Evolutionary conservation across 495 filamentous ascomycete genomes (phyloP).

Genomic region (Oleoguttula mirabilis): DNA sequence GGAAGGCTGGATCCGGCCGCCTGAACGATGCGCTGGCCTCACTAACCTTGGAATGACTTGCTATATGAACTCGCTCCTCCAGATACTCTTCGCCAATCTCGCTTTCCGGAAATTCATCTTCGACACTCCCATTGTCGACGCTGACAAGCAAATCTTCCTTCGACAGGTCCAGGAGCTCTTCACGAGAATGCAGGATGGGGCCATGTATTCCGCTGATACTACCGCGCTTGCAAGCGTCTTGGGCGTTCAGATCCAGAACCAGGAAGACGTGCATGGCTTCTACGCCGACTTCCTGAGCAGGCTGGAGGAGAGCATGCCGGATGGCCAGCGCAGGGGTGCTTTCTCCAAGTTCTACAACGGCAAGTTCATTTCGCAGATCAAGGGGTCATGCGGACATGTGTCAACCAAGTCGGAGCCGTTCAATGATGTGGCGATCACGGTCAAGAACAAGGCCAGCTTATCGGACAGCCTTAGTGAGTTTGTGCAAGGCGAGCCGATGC

Average conservation of each 20-base stretch:
- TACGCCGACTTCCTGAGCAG: constrained; percentile 87
- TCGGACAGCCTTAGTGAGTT: constrained; percentile 85
- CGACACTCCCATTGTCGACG: constrained; percentile 43
- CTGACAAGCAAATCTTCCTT: constrained; percentile 54
- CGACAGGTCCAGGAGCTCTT: constrained; percentile 71
- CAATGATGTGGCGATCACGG: constrained; percentile 92
- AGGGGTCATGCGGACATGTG: constrained; percentile 86
- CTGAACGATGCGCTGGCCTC: constrained; percentile 70
- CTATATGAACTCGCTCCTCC: constrained; percentile 91
- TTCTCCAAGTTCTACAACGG: constrained; percentile 85
- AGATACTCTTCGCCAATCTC: constrained; percentile 94
- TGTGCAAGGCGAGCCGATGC: constrained; percentile 92
- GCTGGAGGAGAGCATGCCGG: constrained; percentile 71
- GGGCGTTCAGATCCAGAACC: constrained; percentile 72
- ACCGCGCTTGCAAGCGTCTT: constrained; percentile 59
- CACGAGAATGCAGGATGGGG: constrained; percentile 70
- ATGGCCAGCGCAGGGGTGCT: constrained; percentile 52
- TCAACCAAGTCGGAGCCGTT: constrained; percentile 84
- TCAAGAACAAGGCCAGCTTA: constrained; percentile 78
- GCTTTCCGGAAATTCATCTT: constrained; percentile 80
- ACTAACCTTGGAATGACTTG: constrained; percentile 91
- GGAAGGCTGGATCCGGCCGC: constrained; percentile 53
- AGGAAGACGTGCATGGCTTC: constrained; percentile 98
- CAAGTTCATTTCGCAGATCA: constrained; percentile 85
- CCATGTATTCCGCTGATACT: constrained; percentile 59